Evolutionary conservation across 371 early-diverging fungal genomes (phyloP).

Genomic region (Capillidium heterosporum): DNA sequence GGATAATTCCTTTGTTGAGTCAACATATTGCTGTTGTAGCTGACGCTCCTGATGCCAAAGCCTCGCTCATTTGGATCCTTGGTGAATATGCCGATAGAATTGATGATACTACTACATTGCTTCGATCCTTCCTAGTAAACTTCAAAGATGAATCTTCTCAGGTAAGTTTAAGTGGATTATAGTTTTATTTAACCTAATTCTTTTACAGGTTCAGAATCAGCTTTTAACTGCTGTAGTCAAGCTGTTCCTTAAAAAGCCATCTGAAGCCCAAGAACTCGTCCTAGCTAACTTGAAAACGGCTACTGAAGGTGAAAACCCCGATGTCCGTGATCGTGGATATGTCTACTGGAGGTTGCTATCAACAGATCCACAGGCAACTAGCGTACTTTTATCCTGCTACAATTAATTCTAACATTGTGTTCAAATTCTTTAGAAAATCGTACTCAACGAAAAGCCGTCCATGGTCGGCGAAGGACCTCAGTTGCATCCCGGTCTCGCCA

Average conservation of each 20-base stretch:
- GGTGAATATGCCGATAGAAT: conserved; percentile 90
- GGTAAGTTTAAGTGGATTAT: neutral
- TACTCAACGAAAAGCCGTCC: neutral
- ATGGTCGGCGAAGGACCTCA: neutral
- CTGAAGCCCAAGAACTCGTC: conserved; percentile 72
- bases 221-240: conserved; percentile 80
- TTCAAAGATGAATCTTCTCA: conserved; percentile 54
- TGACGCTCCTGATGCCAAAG: conserved; percentile 90
- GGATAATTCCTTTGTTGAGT: conserved; percentile 68
- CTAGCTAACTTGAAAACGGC: conserved; percentile 70
- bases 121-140: conserved; percentile 58
- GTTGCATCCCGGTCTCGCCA: neutral
- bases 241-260: conserved; percentile 72
- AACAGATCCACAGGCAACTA: conserved; percentile 74
- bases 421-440: conserved; percentile 1
- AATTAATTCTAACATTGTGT: neutral
- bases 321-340: conserved; percentile 87
- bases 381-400: conserved; percentile 16
- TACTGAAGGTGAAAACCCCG: conserved; percentile 85
- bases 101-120: conserved; percentile 67
- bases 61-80: conserved; percentile 91
- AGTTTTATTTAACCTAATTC: neutral
- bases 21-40: conserved; percentile 63
- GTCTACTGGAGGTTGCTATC: conserved; percentile 92
- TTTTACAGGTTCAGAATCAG: conserved; percentile 55